Base-by-base conservation (phyloP, 495 filamentous ascomycete species). In the Podospora anserina region DNA sequence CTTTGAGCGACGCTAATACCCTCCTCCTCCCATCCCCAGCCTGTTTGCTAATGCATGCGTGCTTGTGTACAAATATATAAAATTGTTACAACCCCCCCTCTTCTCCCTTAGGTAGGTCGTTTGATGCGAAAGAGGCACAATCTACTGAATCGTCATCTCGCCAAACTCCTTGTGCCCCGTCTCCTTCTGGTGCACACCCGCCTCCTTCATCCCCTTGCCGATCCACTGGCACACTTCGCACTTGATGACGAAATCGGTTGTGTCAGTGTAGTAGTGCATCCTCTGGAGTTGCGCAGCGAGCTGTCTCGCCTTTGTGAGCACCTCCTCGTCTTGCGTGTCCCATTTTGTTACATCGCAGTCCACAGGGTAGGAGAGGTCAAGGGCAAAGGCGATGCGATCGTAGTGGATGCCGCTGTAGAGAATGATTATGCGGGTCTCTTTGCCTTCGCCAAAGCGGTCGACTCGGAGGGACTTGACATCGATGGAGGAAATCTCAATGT, bases 321-420 rank as follows among this genome's bases (percentile, higher is more conserved):
- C 84, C 28, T 87, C 81, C 2, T 90, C 83, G 74, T 96, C 74
- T 11, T 81, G 80, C 0, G 87, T 82, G 34, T 89, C 83, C 81
- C 96, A 99, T 7, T 92, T 85, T 60, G 91, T 91, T 27, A 88
- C 86, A 71, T 99, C 95, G 64, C 88, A 85, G 23, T 93, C 87
- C 4, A 92, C 83, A 11, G 88, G 84, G 15, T 85, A 80, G 67
- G 87, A 82, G 11, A 89, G 81, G 67, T 83, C 83, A 57, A 90
- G 89, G 11, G 85, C 87, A 71, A 96, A 84, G 0, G 90, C 91
- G 63, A 97, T 88, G n/a, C 90, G 88, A 77, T 99, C 95, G 77
- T 99, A 99, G 74, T 99, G 95, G 64, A 98, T 94, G 0, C 93
- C 93, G 0, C 91, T 94, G 78, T 97, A 99, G 2, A 97, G 88